Evolutionary conservation across 176 grass and related monocot species (phyloP), one percentile per base, ranked within the genome.

Genomic region (Oryza rufipogon): DNA sequence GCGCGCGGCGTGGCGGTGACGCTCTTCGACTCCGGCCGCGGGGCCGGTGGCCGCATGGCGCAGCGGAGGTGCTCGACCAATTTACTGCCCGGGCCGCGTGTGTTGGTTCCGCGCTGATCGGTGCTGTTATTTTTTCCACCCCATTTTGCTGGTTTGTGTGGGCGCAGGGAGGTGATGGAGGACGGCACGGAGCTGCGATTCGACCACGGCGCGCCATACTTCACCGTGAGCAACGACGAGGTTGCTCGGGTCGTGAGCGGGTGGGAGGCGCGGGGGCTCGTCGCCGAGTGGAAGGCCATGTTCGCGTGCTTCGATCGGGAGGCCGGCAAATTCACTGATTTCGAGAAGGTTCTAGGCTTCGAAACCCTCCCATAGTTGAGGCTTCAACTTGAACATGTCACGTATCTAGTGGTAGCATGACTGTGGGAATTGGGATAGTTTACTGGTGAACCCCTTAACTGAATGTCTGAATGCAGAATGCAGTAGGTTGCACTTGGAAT

Each of bases 121-220:
- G 47, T 58, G 28, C 28, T 30, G 20, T 23, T 69, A 44, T 56
- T 22, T 63, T 63, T 23, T 2, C 34, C 34, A 36, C 34, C 34
- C 34, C 58, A 16, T 63, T 63, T 60, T 2, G 11, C 0, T 30
- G 64, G 6, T 8, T 2, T 42, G n/a, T 75, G 20, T 89, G 87
- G 47, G 30, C 7, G 64, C 80, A 95, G 91, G 84, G 95, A 91
- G 84, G 75, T 58, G 25, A 80, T 88, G 74, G 92, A 88, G 76
- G 96, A 98, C 28, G 91, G 92, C 32, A 89, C 81, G 25, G 89
- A 92, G 83, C 89, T 98, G 64, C 83, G 68, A 14, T 98, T 98
- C 84, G 96, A 98, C 77, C 96, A 98, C 13, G 96, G 92, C 3
- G 91, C 92, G n/a, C 93, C 96, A 4, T 95, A 89, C 66, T 98